phyloP scores from a whole-genome alignment of 2,329 filamentous ascomycete genomes.

The Aspergillus ibericus region DNA sequence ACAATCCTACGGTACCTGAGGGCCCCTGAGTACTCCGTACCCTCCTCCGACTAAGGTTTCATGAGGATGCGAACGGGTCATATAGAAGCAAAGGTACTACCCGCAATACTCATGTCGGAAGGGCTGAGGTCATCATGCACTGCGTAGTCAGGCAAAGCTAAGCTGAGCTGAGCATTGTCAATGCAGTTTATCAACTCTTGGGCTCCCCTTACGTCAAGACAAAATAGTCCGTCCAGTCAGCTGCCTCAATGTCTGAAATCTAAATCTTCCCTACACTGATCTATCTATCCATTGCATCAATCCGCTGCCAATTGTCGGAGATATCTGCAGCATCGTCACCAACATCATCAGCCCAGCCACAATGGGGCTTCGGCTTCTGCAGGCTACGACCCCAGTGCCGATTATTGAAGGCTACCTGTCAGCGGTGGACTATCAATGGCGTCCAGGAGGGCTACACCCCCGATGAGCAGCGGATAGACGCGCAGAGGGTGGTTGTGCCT shows the following conservation, averaged over 20 bases:
- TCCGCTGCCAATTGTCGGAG: constrained; percentile 6
- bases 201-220: not conserved
- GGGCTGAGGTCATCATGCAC: not conserved
- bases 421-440: not conserved
- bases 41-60: not conserved
- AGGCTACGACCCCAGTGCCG: not conserved
- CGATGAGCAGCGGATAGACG: not conserved
- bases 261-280: not conserved
- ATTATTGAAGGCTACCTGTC: not conserved
- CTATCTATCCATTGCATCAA: constrained; percentile 8
- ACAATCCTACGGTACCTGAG: not conserved
- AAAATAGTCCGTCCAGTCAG: constrained; percentile 2
- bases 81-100: not conserved
- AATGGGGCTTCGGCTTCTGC: not conserved
- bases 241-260: not conserved
- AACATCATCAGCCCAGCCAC: constrained; percentile 2
- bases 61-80: not conserved
- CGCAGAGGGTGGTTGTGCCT: not conserved
- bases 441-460: not conserved
- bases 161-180: not conserved
- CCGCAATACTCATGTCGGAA: not conserved
- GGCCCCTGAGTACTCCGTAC: constrained; percentile 1
- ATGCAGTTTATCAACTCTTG: not conserved
- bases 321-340: not conserved
- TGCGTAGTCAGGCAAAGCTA: not conserved